phyloP scores from a whole-genome alignment of 306 rosid genomes.

The Lathyrus tuberosus region DNA sequence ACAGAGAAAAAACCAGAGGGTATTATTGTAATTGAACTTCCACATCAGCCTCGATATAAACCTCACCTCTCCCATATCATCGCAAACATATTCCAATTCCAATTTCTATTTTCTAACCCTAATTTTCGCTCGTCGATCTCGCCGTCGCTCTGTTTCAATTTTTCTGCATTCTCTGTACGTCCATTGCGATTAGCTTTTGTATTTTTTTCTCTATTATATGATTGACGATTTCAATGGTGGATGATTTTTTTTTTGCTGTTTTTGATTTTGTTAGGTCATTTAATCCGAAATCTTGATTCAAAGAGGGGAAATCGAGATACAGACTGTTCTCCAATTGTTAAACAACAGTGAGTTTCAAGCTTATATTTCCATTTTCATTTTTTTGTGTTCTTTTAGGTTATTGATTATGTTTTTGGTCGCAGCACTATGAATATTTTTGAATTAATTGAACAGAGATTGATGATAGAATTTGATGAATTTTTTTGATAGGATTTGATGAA shows the following conservation, averaged over 20 bases:
- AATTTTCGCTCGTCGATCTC: neutral
- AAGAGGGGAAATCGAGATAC: constrained; percentile 2
- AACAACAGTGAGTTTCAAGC: constrained; percentile 23
- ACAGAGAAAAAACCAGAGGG: neutral
- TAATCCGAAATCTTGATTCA: neutral
- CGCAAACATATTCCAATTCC: neutral
- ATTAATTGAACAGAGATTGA: no score
- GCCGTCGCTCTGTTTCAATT: neutral
- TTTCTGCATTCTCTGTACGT: constrained; percentile 15
- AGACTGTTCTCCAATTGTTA: neutral
- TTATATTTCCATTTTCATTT: neutral
- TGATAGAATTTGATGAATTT: no score
- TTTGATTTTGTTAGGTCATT: constrained; percentile 2
- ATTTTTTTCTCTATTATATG: neutral
- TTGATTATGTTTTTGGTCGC: no score
- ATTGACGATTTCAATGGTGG: neutral
- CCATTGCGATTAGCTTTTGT: neutral
- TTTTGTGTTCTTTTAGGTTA: no score
- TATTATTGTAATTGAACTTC: neutral
- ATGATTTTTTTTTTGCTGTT: neutral
- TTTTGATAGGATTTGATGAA: no score
- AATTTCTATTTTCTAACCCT: neutral
- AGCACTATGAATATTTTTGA: no score
- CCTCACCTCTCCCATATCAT: neutral
- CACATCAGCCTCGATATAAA: constrained; percentile 24